Conservation (phyloP, 495 filamentous ascomycete genomes). For the Podospora appendiculata region DNA sequence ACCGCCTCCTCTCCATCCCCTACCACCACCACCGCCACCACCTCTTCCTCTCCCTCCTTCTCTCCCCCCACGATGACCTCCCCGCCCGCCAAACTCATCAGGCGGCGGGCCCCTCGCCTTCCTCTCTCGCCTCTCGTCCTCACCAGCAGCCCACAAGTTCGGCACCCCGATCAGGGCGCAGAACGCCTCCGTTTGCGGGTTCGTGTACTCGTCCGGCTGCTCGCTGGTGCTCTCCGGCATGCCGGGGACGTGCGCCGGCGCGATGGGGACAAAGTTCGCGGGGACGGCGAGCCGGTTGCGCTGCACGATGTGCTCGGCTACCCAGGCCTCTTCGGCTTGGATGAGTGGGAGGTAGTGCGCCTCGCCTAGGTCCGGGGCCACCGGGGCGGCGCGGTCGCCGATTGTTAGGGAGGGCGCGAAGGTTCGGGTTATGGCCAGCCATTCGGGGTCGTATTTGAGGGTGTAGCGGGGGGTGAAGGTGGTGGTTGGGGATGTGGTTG, state of each 20-base stretch:
- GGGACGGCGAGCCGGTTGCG: conserved; percentile 56
- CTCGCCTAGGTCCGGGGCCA: conserved; percentile 53
- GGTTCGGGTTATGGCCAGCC: conserved; percentile 83
- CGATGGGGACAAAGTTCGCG: conserved; percentile 66
- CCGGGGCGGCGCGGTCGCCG: conserved; percentile 42
- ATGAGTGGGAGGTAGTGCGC: conserved; percentile 55
- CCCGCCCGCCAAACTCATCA: conserved; percentile 25
- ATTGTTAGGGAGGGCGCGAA: conserved; percentile 57
- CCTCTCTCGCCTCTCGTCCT: conserved; percentile 57
- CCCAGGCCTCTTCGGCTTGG: conserved; percentile 60
- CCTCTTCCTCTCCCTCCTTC: conserved; percentile 26
- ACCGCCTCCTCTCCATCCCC: conserved; percentile 8
- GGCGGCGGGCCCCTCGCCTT: conserved; percentile 30
- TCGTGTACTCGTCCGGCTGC: conserved; percentile 69
- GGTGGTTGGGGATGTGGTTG: not conserved
- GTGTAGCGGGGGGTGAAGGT: conserved; percentile 18
- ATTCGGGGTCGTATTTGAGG: conserved; percentile 85
- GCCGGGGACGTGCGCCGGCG: conserved; percentile 55
- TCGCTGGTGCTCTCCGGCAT: conserved; percentile 18
- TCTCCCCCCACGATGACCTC: conserved; percentile 28
- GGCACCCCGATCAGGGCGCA: conserved; percentile 69
- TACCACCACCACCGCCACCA: conserved; percentile 13
- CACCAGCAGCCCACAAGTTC: conserved; percentile 65
- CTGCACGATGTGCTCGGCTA: conserved; percentile 62
- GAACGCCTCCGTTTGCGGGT: conserved; percentile 70